Evolutionary conservation across 2,329 filamentous ascomycete species (phyloP), one percentile per base, ranked within the genome.

Genomic region (Trichophyton schoenleinii): DNA sequence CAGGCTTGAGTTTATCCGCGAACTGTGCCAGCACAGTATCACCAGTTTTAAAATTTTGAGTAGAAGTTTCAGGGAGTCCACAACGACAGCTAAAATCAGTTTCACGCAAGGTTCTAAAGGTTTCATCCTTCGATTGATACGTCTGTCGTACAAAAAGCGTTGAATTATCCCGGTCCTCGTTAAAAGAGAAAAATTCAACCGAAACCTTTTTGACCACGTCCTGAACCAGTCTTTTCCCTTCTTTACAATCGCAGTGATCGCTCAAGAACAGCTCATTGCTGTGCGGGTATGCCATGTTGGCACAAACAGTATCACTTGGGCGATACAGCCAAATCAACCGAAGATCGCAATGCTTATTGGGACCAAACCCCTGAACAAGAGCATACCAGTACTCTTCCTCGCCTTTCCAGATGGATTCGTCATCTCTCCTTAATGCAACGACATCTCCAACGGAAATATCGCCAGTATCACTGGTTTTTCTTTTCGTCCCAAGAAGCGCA

Each of bases 271-370:
- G 72, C 71, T 95, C 89, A 59, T 91, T 88, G 0, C 73, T 64
- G 71, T 83, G 85, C 0, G 86, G 86, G 66, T 92, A 95, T 8
- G 79, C 79, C 72, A 86, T 84, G 4, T 80, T 74, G 0, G 79
- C 81, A 49, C 90, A 88, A 0, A 86, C 81, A 0, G 89, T 94
- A 60, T 94, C 86, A 0, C 78, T 76, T 0, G 88, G 81, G 1
- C 81, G 78, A 66, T 91, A 92, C 0, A 94, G 75, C 88, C 88
- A 94, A 0, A 87, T 78, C 0, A 91, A 81, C 60, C 86, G 80
- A 9, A 91, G 82, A 20, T 36, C 41, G 18, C 55, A 5, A 44
- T 13, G 22, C 1, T 74, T 74, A 0, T 13, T 13, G 34, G 34
- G 34, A 38, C 70, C 72, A 15, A 78, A 76, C 9, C 69, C 66